Conservation (phyloP, 2,329 filamentous ascomycete genomes). For the Hypoxylon sp. region DNA sequence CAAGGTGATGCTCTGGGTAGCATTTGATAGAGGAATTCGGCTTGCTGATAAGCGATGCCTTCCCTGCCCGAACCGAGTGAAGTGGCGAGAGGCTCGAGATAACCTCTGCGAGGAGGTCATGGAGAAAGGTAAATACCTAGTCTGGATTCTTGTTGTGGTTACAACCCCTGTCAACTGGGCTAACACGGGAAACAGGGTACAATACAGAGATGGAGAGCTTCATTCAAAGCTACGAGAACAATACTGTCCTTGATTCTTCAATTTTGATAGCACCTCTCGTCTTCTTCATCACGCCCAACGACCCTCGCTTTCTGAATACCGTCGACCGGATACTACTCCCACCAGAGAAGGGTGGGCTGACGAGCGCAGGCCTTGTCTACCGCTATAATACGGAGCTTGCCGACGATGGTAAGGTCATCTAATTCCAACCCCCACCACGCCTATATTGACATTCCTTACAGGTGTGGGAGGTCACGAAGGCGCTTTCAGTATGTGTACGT, state of each 20-base stretch:
- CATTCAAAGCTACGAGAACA: conserved; percentile 81
- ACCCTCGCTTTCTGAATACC: conserved; percentile 80
- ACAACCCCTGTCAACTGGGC: background rate
- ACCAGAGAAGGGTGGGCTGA: conserved; percentile 81
- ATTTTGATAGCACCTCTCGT: conserved; percentile 83
- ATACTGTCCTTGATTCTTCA: conserved; percentile 78
- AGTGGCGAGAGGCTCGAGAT: conserved; percentile 78
- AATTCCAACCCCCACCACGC: background rate
- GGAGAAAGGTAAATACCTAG: conserved; percentile 68
- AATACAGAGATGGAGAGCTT: conserved; percentile 79
- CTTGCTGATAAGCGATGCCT: conserved; percentile 82
- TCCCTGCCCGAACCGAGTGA: conserved; percentile 77
- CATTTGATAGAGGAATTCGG: conserved; percentile 81
- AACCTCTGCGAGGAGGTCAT: conserved; percentile 81
- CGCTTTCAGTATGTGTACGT: conserved; percentile 85
- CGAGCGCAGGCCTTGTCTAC: conserved; percentile 81
- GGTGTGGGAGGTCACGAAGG: conserved; percentile 82
- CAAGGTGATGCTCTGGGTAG: conserved; percentile 89
- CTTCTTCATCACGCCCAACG: conserved; percentile 84
- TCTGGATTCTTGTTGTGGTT: background rate
- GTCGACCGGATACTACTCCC: conserved; percentile 79
- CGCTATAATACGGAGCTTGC: conserved; percentile 79
- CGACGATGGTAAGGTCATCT: conserved; percentile 72
- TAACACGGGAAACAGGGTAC: conserved; percentile 65
- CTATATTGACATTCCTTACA: conserved; percentile 52